These are phyloP conservation scores for Dimargaris xerosporica DNA, from an alignment of 192 early-diverging fungal species.

Conservation along the genomic window DNA sequence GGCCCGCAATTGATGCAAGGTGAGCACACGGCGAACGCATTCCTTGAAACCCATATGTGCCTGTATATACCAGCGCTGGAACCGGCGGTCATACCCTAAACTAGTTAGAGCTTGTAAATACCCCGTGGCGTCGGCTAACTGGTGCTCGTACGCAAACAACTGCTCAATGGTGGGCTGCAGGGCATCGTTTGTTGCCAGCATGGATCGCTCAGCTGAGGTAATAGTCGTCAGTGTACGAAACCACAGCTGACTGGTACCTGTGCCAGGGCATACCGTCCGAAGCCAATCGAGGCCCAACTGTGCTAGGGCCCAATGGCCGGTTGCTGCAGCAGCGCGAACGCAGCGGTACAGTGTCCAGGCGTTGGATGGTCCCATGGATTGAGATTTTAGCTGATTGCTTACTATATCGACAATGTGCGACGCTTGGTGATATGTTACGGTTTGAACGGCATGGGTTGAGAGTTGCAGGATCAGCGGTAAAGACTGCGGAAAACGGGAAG, in stretches of 20 bases:
- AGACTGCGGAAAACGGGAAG: too few relatives aligned
- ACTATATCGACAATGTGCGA: too few relatives aligned
- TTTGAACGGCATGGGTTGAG: too few relatives aligned
- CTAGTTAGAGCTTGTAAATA: background rate
- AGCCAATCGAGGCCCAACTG: background rate
- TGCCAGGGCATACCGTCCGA: too few relatives aligned
- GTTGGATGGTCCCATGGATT: too few relatives aligned
- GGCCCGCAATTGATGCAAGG: too few relatives aligned
- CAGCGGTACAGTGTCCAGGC: too few relatives aligned
- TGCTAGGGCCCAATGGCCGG: background rate
- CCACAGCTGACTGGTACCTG: background rate
- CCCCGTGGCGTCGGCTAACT: background rate
- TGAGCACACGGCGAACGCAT: background rate
- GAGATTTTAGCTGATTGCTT: too few relatives aligned
- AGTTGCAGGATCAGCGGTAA: too few relatives aligned
- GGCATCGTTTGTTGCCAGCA: background rate
- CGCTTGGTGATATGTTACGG: too few relatives aligned
- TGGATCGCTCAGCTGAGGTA: background rate
- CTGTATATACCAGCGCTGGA: background rate
- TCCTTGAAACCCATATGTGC: background rate
- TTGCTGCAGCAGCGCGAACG: too few relatives aligned
- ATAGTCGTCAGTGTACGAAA: background rate
- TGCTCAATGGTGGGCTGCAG: too few relatives aligned
- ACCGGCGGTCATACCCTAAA: slow-evolving; percentile 5
- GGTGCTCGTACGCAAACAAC: background rate